These are phyloP conservation scores for Ophiocordyceps sinensis DNA, from an alignment of 2,329 filamentous ascomycete species.

Conservation along the genomic window DNA sequence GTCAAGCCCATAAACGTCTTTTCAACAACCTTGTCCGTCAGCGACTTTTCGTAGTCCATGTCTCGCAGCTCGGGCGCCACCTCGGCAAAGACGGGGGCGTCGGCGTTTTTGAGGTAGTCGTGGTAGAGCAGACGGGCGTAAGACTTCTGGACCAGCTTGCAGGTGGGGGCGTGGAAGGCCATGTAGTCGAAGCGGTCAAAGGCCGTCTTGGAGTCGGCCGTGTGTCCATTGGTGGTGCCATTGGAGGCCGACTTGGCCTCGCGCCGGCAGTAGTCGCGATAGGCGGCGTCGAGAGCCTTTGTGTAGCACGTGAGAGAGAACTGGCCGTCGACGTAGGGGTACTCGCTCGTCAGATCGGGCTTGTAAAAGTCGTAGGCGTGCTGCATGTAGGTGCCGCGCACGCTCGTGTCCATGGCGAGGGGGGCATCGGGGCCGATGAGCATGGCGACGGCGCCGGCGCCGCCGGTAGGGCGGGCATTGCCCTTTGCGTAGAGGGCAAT, in stretches of 20 bases:
- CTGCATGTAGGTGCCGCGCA: conserved; percentile 67
- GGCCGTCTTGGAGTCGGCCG: conserved; percentile 35
- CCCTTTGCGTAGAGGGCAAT: conserved; percentile 81
- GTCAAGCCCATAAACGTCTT: conserved; percentile 75
- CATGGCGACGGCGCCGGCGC: conserved; percentile 66
- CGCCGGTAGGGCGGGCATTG: conserved; percentile 65
- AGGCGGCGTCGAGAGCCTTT: conserved; percentile 66
- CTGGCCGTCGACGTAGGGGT: conserved; percentile 73
- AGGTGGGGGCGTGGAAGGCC: conserved; percentile 71
- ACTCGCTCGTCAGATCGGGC: conserved; percentile 76
- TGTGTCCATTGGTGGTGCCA: conserved; percentile 25
- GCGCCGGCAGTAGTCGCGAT: conserved; percentile 65
- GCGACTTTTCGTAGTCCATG: conserved; percentile 64
- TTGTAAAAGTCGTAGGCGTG: conserved; percentile 88
- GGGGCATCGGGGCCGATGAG: conserved; percentile 67
- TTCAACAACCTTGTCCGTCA: conserved; percentile 70
- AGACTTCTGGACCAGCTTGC: conserved; percentile 78
- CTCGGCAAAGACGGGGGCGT: conserved; percentile 53
- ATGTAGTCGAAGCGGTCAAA: conserved; percentile 76
- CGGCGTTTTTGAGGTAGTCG: conserved; percentile 62
- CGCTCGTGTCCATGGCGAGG: conserved; percentile 61
- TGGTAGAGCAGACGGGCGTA: conserved; percentile 77
- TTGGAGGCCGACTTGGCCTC: conserved; percentile 45
- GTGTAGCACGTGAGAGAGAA: conserved; percentile 74
- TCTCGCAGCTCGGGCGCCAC: conserved; percentile 64